Base-by-base conservation (phyloP, 2,329 filamentous ascomycete genomes). In the Claviceps fusiformis region DNA sequence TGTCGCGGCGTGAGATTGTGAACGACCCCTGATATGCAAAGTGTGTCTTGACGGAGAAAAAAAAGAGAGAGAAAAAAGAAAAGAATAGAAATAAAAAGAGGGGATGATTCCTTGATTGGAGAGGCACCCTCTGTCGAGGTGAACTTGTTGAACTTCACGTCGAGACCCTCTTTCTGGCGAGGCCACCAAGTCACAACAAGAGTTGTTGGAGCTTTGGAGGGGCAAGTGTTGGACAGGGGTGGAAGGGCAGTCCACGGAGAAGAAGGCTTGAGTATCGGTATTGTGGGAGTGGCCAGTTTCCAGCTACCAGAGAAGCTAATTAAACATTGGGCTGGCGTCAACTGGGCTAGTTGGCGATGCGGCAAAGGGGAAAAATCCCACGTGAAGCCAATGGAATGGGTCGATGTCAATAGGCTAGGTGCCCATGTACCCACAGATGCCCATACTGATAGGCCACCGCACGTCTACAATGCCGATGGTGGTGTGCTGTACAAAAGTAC, bases 121-220 rank as follows among this genome's bases (percentile, higher is more conserved):
- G 19, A 17, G 33, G 15, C 45, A 29, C 27, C 31, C 47, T 24
- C 19, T 17, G 44, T 55, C 44, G 33, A 49, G 29, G 17, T 50
- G 3, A 27, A 24, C 50, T 50, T 53, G 29, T 31, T 50, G 3
- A 27, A 24, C 50, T 50, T 53, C 33, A 27, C 43, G 44, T 39
- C 50, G 45, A 27, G 41, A 24, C 17, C 46, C 46, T 50, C 31
- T 50, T n/a, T 50, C 51, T 33, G 50, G 50, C 54, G 54, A 53
- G 50, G 29, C 3, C 19, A 15, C 45, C 39, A 43, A 48, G 49
- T 55, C 27, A 46, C 54, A 48, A 37, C 8, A 19, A 37, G 27
- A 29, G 53, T 37, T 7, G 46, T 27, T 50, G 35, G 35, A 33
- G 41, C 27, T 46, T 24, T 24, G 24, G 41, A n/a, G 29, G 46